phyloP scores from a whole-genome alignment of 108 stramenopile species.

The Skeletonema grethae region DNA sequence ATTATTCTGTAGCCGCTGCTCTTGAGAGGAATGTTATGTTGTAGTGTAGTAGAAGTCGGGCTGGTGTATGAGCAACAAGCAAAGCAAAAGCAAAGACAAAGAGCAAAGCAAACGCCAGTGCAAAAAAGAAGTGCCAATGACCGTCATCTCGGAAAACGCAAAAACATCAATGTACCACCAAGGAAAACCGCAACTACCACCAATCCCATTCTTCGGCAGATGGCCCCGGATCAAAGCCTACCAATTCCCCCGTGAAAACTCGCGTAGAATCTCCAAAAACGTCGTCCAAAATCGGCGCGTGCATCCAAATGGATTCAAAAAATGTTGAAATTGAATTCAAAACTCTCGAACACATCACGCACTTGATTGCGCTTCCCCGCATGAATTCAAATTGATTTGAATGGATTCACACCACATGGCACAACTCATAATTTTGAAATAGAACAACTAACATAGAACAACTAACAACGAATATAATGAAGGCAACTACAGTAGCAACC shows the following conservation, averaged over 20 bases:
- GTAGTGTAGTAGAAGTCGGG: too few species aligned
- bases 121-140: too few species aligned
- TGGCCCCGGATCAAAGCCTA: not conserved
- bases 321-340: not conserved
- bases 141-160: too few species aligned
- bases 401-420: not conserved
- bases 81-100: too few species aligned
- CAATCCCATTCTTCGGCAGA: not conserved
- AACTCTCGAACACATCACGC: not conserved
- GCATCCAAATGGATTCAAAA: not conserved
- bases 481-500: not conserved
- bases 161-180: too few species aligned
- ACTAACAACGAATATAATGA: too few species aligned
- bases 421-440: too few species aligned
- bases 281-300: not conserved
- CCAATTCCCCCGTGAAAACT: not conserved
- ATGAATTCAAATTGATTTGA: not conserved
- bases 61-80: too few species aligned
- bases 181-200: too few species aligned
- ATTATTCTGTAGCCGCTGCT: conserved; percentile 9
- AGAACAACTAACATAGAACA: too few species aligned
- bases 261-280: not conserved
- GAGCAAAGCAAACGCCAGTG: too few species aligned
- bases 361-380: not conserved
- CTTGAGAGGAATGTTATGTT: too few species aligned